These are phyloP conservation scores for Dimargaris cristalligena DNA, from an alignment of 192 early-diverging fungal genomes.

Conservation along the genomic window DNA sequence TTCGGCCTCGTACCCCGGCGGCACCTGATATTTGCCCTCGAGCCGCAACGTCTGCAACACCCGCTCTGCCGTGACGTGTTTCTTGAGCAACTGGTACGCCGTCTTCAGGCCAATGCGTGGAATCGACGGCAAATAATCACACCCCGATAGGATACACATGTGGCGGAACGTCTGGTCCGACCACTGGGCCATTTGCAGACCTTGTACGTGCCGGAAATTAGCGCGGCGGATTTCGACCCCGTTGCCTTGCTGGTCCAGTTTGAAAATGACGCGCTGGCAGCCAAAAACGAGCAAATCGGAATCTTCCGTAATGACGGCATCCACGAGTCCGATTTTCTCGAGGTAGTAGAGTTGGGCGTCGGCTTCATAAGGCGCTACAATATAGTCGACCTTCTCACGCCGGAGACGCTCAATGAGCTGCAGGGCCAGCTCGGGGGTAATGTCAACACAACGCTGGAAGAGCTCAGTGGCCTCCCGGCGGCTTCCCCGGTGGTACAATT, in stretches of 20 bases:
- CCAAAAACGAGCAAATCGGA: constrained; percentile 92
- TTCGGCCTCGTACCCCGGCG: constrained; percentile 43
- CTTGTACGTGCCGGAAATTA: constrained; percentile 28
- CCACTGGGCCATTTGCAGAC: constrained; percentile 41
- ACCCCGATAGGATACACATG: constrained; percentile 96
- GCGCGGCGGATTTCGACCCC: constrained; percentile 42
- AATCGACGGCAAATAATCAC: constrained; percentile 80
- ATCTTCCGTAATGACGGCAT: constrained; percentile 84
- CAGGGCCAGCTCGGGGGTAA: constrained; percentile 71
- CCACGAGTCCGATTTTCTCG: constrained; percentile 40
- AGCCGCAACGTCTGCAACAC: constrained; percentile 14
- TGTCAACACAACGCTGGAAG: constrained; percentile 61
- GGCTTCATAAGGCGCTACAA: constrained; percentile 94
- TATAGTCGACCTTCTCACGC: constrained; percentile 44
- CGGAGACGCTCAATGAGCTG: constrained; percentile 44
- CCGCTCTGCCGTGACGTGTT: constrained; percentile 24
- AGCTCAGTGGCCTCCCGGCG: constrained; percentile 45
- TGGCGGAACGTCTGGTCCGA: constrained; percentile 44
- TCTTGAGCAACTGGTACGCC: constrained; percentile 25
- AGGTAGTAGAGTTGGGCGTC: constrained; percentile 89
- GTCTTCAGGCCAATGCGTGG: constrained; percentile 74
- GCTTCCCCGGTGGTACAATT: constrained; percentile 34
- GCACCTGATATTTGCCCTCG: constrained; percentile 28
- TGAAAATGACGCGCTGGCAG: constrained; percentile 63
- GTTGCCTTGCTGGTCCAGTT: constrained; percentile 58